Evolutionary conservation across 345 rosid species (phyloP).

Genomic region (Hibiscus syriacus): DNA sequence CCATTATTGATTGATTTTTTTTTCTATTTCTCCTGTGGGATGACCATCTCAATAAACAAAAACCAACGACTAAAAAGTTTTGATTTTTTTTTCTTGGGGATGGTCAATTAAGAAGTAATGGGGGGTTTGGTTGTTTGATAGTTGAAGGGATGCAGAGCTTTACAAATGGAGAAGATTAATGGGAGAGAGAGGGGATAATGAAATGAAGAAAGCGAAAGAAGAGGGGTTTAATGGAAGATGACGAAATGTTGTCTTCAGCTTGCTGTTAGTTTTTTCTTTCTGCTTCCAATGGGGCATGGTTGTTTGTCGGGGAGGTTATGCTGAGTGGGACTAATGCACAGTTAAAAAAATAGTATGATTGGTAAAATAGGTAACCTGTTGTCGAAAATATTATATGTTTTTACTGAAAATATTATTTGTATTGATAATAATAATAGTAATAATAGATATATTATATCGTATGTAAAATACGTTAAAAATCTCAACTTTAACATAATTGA

Average conservation of each 20-base stretch:
- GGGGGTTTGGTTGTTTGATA: neutral
- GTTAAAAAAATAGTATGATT: too few species aligned
- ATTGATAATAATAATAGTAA: too few species aligned
- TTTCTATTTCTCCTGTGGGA: constrained; percentile 22
- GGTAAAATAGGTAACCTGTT: too few species aligned
- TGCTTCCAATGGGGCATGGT: neutral
- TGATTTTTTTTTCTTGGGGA: neutral
- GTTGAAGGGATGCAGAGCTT: neutral
- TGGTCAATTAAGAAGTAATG: neutral
- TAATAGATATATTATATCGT: too few species aligned
- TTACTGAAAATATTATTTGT: too few species aligned
- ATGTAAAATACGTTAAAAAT: too few species aligned
- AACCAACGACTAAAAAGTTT: neutral
- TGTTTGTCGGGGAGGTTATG: too few species aligned
- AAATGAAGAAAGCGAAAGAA: neutral
- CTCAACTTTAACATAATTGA: too few species aligned
- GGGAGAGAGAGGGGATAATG: neutral
- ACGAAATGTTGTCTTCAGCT: constrained; percentile 29
- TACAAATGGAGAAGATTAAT: neutral
- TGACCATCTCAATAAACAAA: constrained; percentile 9
- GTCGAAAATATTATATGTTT: too few species aligned
- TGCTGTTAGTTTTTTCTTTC: neutral
- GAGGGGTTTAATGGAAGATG: constrained; percentile 11
- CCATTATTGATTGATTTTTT: constrained; percentile 44
- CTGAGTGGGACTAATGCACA: too few species aligned